Evolutionary conservation across 768 basidiomycete genomes (phyloP), one percentile per base, ranked within the genome.

Genomic region (Serendipita indica): DNA sequence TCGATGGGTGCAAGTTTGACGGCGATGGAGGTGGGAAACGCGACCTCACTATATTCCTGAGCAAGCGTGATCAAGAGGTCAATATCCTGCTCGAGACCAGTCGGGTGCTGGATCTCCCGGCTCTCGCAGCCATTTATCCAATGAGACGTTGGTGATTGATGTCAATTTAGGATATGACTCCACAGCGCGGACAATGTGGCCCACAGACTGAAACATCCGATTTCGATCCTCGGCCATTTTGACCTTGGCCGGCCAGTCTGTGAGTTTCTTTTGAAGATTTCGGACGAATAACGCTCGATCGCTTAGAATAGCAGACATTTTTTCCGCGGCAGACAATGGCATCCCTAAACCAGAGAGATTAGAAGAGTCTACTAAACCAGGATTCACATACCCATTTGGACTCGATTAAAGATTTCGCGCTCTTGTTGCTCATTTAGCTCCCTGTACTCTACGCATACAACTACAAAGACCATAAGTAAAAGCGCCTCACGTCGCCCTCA

Each of bases 391-490:
- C 67, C 67, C 14, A 68, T 59, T 60, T 68, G 67, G 30, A 68
- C 67, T 32, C 67, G 64, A 64, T 68, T 83, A 70, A 85, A 85
- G 16, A 85, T 79, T 62, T 84, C 83, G 20, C 83, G 73, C 63
- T 85, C 83, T 28, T 79, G 76, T 3, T 68, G 63, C 56, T 80
- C 80, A 0, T 71, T 70, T 5, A 85, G 72, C 39, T 80, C 79
- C 59, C 75, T 72, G 62, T 84, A 89, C 65, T 89, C 87, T n/a
- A 87, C 78, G 63, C 87, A 89, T 1, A 85, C 82, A 18, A 90
- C 49, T 54, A 54, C 22, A 16, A 30, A 54, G 32, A n/a, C 32
- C 20, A 20, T 3, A 18, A 18, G 49, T n/a, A 18, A 32, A 27
- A 18, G 25, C 7, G 16, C 35, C 10, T 10, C n/a, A 37, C n/a